Evolutionary conservation across 768 basidiomycete species (phyloP).

Genomic region (Pilatotrama ljubarskyi): DNA sequence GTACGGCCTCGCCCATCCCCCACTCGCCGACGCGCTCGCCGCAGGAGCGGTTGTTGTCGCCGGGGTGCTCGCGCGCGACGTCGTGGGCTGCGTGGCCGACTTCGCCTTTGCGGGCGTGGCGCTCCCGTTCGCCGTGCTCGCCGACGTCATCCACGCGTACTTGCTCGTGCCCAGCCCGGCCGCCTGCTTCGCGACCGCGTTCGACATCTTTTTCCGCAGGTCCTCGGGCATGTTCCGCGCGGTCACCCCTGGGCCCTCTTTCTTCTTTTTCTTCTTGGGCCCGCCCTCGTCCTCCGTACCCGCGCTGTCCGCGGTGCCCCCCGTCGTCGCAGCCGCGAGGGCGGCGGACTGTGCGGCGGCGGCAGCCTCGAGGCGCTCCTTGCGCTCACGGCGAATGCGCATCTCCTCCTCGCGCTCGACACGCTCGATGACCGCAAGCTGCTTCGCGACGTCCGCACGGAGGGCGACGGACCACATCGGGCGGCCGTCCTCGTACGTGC

Average conservation of each 20-base stretch:
- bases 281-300: constrained; percentile 51
- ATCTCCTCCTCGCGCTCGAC: constrained; percentile 85
- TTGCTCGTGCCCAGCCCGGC: constrained; percentile 76
- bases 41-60: constrained; percentile 36
- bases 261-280: constrained; percentile 75
- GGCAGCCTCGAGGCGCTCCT: constrained; percentile 71
- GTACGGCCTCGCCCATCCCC: constrained; percentile 63
- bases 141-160: constrained; percentile 86
- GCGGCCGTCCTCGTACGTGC: constrained; percentile 61
- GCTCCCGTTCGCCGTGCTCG: constrained; percentile 36
- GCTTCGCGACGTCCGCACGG: constrained; percentile 77
- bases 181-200: constrained; percentile 85
- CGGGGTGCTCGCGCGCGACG: constrained; percentile 30
- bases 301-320: constrained; percentile 37
- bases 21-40: constrained; percentile 23
- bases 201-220: constrained; percentile 88
- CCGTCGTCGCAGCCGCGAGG: constrained; percentile 50
- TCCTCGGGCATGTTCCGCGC: constrained; percentile 91
- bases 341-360: constrained; percentile 68
- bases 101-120: constrained; percentile 40
- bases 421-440: constrained; percentile 72
- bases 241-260: constrained; percentile 80
- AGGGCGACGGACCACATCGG: constrained; percentile 86
- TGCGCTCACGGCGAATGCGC: constrained; percentile 70
- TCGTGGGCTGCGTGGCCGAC: constrained; percentile 20